phyloP scores from a whole-genome alignment of 768 basidiomycete genomes.

The Lepiota subincarnata region DNA sequence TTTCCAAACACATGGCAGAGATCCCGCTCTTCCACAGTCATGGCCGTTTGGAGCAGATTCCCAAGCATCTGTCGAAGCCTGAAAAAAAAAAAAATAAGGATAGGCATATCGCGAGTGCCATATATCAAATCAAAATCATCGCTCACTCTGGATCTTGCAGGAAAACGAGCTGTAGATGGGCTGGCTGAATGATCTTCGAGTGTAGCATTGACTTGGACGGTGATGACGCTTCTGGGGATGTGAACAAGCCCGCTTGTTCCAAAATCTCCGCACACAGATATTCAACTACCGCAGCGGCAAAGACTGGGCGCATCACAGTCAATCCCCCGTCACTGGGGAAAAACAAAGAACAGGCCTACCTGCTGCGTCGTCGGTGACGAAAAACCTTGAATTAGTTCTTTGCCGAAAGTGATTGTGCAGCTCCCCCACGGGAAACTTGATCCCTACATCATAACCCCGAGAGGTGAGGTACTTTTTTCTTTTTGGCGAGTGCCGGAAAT shows the following conservation, averaged over 20 bases:
- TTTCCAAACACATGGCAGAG: not conserved
- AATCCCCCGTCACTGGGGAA: not conserved
- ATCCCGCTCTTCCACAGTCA: not conserved
- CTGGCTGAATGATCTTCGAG: constrained; percentile 3
- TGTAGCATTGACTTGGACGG: not conserved
- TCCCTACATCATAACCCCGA: constrained; percentile 1
- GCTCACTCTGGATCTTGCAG: constrained; percentile 5
- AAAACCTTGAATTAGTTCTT: not conserved
- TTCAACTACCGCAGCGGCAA: constrained; percentile 82
- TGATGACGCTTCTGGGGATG: not conserved
- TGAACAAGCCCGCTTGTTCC: constrained; percentile 62
- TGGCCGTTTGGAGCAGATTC: not conserved
- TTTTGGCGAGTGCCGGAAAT: not conserved
- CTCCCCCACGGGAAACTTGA: constrained; percentile 1
- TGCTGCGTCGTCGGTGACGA: constrained; percentile 49
- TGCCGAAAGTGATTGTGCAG: not conserved
- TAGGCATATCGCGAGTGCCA: not conserved
- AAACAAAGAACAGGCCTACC: constrained; percentile 32
- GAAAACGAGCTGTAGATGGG: constrained; percentile 1
- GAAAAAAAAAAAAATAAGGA: too few species aligned
- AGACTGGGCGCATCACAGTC: constrained; percentile 41
- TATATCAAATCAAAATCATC: too few species aligned
- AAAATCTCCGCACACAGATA: constrained; percentile 86
- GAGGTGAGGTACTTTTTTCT: not conserved
- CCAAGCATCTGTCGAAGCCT: constrained; percentile 6